Evolutionary conservation across 495 filamentous ascomycete species (phyloP), one percentile per base, ranked within the genome.

Genomic region (Talaromyces stipitatus): DNA sequence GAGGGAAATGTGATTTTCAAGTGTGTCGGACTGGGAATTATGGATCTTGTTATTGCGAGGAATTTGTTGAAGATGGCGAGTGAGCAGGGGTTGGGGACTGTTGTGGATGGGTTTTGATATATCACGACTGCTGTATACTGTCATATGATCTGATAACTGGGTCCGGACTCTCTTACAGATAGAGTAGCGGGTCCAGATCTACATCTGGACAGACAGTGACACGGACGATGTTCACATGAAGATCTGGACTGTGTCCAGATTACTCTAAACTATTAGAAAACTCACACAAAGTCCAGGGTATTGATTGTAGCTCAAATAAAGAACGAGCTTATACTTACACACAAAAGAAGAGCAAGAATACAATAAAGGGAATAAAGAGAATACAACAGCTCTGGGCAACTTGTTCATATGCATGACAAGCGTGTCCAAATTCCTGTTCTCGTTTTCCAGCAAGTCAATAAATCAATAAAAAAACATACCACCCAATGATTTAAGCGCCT

Each of bases 51-150:
- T 9, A 65, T 76, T 48, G 92, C 89, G 9, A 82, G 79, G 67
- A 84, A 89, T 61, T 50, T 97, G 55, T 77, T 96, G 38, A 76
- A 79, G 59, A 65, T 92, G 64, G 94, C 90, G 27, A 77, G 73
- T 63, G 82, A 85, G 61, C 81, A 77, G 72, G 81, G 82, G 2
- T 60, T 95, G 20, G 91, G 91, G 10, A 87, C 77, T 32, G 79
- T 75, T 50, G 74, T 96, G 54, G 76, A 85, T 65, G 80, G 82
- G 3, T 90, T 92, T 69, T 91, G 67, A 65, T n/a, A n/a, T n/a
- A n/a, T n/a, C n/a, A n/a, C n/a, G n/a, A n/a, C n/a, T n/a, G n/a
- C 36, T 41, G 36, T 41, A 20, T 41, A 16, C n/a, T n/a, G n/a
- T n/a, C n/a, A n/a, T n/a, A n/a, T n/a, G n/a, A n/a, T n/a, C n/a